These are phyloP conservation scores for Eleusine coracana DNA, from an alignment of 176 grass and related monocot species.

Conservation along the genomic window DNA sequence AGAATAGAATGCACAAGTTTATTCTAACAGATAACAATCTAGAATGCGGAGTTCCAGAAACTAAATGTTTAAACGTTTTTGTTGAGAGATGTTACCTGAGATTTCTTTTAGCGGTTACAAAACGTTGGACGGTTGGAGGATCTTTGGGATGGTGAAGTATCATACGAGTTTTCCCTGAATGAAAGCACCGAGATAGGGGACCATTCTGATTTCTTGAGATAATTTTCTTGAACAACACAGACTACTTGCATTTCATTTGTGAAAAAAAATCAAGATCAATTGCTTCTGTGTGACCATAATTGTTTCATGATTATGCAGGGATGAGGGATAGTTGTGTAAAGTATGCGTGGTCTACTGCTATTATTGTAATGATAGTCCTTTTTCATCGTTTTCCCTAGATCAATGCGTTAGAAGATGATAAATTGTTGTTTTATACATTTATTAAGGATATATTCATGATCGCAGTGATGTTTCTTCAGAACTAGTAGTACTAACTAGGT, in stretches of 20 bases:
- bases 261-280: background rate
- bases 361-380: background rate
- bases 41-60: no score
- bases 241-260: background rate
- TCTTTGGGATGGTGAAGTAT: slow-evolving; percentile 33
- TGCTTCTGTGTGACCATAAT: background rate
- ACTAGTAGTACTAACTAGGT: no score
- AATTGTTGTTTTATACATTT: background rate
- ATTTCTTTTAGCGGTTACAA: slow-evolving; percentile 31
- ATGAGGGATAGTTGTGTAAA: background rate
- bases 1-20: no score
- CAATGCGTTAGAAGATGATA: background rate
- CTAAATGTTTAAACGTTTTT: no score
- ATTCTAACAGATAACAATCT: no score
- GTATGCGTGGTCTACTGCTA: background rate
- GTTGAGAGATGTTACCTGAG: background rate
- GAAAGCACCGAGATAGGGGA: background rate
- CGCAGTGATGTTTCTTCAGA: no score
- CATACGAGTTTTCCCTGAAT: background rate
- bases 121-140: slow-evolving; percentile 18
- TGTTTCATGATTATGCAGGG: background rate
- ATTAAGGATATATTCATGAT: no score
- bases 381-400: background rate
- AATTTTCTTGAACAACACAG: background rate
- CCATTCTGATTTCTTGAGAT: background rate